A percentile compares a stretch with the other conserved stretches of the same genome.
phyloP scores from a whole-genome alignment of 805 yeast genomes.

The Sugiyamaella valdiviana region DNA sequence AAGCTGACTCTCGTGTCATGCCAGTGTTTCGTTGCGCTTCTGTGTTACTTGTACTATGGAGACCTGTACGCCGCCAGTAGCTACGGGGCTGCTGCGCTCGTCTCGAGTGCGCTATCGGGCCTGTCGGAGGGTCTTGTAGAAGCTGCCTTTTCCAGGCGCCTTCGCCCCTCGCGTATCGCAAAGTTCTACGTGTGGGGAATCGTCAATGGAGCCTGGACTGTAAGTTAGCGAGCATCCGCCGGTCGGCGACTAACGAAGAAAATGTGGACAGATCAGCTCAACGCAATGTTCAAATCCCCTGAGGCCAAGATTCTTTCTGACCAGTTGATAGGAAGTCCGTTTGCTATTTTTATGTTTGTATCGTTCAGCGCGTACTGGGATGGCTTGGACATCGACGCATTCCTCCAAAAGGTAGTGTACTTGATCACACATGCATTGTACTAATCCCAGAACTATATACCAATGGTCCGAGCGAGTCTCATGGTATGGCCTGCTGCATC shows the following conservation, averaged over 20 bases:
- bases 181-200: constrained; percentile 36
- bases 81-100: constrained; percentile 30
- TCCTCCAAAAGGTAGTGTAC: constrained; percentile 19
- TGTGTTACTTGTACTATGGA: constrained; percentile 21
- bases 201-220: constrained; percentile 32
- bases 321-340: constrained; percentile 32
- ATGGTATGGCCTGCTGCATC: constrained; percentile 26
- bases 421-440: neutral
- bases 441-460: constrained; percentile 15
- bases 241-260: constrained; percentile 15
- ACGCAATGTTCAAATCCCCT: constrained; percentile 18
- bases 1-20: constrained; percentile 6
- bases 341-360: constrained; percentile 28
- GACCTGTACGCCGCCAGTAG: constrained; percentile 21
- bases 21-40: constrained; percentile 22
- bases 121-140: constrained; percentile 32
- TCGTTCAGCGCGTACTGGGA: constrained; percentile 34
- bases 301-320: constrained; percentile 27
- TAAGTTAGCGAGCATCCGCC: constrained; percentile 9
- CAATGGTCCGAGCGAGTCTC: constrained; percentile 19
- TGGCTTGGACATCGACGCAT: constrained; percentile 29
- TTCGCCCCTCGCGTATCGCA: constrained; percentile 15
- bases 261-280: constrained; percentile 33
- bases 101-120: constrained; percentile 29
- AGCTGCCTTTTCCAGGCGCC: constrained; percentile 12